These are phyloP conservation scores for Lolium perenne DNA, from an alignment of 176 grass and related monocot genomes.

Conservation along the genomic window DNA sequence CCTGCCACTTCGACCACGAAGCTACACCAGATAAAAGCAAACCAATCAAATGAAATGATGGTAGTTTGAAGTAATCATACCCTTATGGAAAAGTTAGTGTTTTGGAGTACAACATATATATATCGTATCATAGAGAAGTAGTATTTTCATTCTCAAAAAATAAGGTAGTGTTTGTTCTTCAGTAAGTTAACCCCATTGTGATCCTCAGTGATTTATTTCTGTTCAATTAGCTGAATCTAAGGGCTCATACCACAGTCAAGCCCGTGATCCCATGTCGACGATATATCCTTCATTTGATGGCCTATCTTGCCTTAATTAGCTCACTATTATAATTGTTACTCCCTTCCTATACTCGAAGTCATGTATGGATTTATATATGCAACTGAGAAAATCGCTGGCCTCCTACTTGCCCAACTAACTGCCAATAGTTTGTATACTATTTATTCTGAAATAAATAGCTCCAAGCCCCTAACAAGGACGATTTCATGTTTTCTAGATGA, in stretches of 20 bases:
- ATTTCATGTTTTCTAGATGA: no score
- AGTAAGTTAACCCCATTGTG: slow-evolving; percentile 11
- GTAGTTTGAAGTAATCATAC: slow-evolving; percentile 13
- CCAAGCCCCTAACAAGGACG: no score
- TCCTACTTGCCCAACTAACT: background rate
- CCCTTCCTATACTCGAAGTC: background rate
- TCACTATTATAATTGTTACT: slow-evolving; percentile 6
- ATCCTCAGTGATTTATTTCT: slow-evolving; percentile 1
- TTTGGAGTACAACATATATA: background rate
- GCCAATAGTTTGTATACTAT: no score
- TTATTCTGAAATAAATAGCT: no score
- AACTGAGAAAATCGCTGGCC: background rate
- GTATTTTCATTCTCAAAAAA: background rate
- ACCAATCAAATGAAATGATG: slow-evolving; percentile 29
- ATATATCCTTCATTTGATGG: background rate
- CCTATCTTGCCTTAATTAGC: background rate
- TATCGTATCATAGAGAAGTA: background rate
- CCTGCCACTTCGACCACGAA: slow-evolving; percentile 94
- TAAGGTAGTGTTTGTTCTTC: slow-evolving; percentile 6
- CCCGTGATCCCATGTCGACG: background rate
- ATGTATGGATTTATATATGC: background rate
- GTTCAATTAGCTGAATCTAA: slow-evolving; percentile 4
- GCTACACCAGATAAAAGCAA: slow-evolving; percentile 65
- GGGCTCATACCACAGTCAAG: background rate
- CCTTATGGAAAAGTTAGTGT: background rate